phyloP scores from a whole-genome alignment of 2,329 filamentous ascomycete species.

The Alternaria sp. region DNA sequence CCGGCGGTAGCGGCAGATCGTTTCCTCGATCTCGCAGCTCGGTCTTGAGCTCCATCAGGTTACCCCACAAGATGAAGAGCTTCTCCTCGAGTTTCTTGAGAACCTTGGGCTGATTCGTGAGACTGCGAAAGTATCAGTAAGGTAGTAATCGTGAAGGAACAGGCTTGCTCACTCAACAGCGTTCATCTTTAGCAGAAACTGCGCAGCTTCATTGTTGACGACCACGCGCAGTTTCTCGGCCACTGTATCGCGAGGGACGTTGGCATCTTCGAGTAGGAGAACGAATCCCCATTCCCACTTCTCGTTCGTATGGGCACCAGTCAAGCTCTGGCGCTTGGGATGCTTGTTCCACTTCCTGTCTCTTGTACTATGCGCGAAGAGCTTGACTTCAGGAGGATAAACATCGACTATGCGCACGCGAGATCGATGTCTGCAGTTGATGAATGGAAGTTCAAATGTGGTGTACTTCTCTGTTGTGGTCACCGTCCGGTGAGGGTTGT shows the following conservation, averaged over 20 bases:
- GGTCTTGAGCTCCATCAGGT: slow-evolving; percentile 65
- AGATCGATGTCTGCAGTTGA: slow-evolving; percentile 73
- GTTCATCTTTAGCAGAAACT: slow-evolving; percentile 62
- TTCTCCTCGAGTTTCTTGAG: slow-evolving; percentile 68
- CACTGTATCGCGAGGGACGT: slow-evolving; percentile 33
- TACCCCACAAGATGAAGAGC: slow-evolving; percentile 83
- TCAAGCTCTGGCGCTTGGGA: slow-evolving; percentile 47
- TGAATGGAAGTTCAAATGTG: slow-evolving; percentile 69
- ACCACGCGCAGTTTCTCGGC: slow-evolving; percentile 66
- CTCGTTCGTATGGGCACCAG: slow-evolving; percentile 51
- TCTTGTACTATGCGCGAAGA: slow-evolving; percentile 67
- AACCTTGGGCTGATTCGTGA: slow-evolving; percentile 59
- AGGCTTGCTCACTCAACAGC: slow-evolving; percentile 59
- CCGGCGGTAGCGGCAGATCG: slow-evolving; percentile 32
- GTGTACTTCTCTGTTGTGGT: slow-evolving; percentile 40
- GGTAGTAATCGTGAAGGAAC: background rate
- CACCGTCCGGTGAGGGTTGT: slow-evolving; percentile 52
- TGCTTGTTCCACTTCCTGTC: slow-evolving; percentile 38
- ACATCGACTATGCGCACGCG: slow-evolving; percentile 84
- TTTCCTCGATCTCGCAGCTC: slow-evolving; percentile 62
- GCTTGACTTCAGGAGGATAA: slow-evolving; percentile 70
- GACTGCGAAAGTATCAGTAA: slow-evolving; percentile 49
- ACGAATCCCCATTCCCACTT: slow-evolving; percentile 86
- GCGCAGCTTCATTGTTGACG: slow-evolving; percentile 64
- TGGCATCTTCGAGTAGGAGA: slow-evolving; percentile 76